phyloP scores from a whole-genome alignment of 495 filamentous ascomycete species.

The Penicillium steckii region DNA sequence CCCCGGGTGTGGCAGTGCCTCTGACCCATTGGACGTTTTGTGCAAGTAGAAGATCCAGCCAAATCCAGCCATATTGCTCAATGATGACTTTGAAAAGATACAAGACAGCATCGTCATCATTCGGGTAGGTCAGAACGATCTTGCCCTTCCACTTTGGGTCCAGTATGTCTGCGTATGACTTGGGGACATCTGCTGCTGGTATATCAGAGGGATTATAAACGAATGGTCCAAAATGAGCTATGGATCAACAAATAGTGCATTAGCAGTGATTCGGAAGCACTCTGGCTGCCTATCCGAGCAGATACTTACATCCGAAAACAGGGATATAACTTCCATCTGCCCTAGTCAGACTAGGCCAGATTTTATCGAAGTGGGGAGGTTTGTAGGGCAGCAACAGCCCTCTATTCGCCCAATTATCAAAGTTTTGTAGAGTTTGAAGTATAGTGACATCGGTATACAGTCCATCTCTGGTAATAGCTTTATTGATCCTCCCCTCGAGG shows the following conservation, averaged over 20 bases:
- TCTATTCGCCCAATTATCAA: neutral
- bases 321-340: neutral
- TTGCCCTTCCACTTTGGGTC: neutral
- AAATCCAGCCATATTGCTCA: neutral
- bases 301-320: neutral
- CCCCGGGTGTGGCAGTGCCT: neutral
- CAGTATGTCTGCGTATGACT: too few species aligned
- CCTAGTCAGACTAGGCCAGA: neutral
- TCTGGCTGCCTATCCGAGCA: neutral
- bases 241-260: too few species aligned
- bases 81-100: neutral
- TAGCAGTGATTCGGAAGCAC: neutral
- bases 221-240: neutral
- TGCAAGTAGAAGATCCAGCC: neutral
- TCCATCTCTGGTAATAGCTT: neutral
- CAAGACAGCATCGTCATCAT: neutral
- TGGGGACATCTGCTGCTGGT: too few species aligned
- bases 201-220: neutral
- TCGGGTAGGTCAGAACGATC: neutral
- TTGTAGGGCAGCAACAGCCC: constrained; percentile 2
- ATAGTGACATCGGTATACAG: neutral
- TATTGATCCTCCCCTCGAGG: constrained; percentile 1
- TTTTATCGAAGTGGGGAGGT: neutral
- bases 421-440: neutral
- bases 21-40: constrained; percentile 4